Evolutionary conservation across 78 protist genomes (phyloP).

Genomic region (Dictyostelium intermedium): DNA sequence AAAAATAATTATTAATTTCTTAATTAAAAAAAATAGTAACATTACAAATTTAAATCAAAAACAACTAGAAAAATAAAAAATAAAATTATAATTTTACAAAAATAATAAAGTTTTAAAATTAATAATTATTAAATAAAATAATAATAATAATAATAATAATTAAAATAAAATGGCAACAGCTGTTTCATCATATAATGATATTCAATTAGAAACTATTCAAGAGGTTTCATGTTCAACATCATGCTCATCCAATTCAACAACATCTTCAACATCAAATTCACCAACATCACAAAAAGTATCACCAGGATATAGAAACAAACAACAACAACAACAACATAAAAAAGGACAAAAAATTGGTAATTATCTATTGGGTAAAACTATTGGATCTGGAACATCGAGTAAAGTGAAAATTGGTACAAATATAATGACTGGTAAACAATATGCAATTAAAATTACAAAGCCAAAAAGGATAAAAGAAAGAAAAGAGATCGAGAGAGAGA

Average conservation of each 20-base stretch:
- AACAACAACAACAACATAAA: constrained; percentile 7
- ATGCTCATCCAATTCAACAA: neutral
- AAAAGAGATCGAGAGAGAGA: constrained; percentile 79
- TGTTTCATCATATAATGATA: constrained; percentile 18
- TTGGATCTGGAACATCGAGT: constrained; percentile 77
- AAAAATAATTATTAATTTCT: too few species aligned
- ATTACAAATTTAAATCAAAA: too few species aligned
- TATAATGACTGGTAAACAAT: constrained; percentile 52
- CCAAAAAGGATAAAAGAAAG: constrained; percentile 67
- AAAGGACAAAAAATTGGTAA: constrained; percentile 66
- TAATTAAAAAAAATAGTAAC: neutral
- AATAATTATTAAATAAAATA: too few species aligned
- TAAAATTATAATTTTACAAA: too few species aligned
- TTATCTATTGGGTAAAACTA: constrained; percentile 73
- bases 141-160: neutral
- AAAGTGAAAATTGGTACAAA: constrained; percentile 79
- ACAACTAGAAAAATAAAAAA: too few species aligned
- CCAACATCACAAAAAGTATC: neutral
- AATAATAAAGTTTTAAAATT: too few species aligned
- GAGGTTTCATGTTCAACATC: constrained; percentile 7
- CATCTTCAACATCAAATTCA: neutral
- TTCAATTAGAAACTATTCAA: constrained; percentile 35
- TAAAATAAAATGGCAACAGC: constrained; percentile 12
- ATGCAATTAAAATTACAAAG: constrained; percentile 60
- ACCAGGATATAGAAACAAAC: neutral